These are phyloP conservation scores for Fulvia fulva DNA, from an alignment of 2,329 filamentous ascomycete genomes.

Conservation along the genomic window DNA sequence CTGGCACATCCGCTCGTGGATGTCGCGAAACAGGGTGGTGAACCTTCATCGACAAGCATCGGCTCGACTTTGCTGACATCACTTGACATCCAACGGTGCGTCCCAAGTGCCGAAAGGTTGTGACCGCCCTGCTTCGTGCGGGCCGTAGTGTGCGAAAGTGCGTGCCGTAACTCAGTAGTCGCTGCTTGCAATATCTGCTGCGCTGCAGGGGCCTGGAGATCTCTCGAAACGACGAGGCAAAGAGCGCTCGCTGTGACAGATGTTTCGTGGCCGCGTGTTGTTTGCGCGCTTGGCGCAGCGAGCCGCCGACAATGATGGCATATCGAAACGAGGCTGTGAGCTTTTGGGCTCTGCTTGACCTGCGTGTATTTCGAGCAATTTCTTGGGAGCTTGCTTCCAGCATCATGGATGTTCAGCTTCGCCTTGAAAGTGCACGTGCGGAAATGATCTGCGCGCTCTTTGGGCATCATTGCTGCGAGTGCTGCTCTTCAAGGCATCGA, in stretches of 20 bases:
- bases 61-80: conserved; percentile 17
- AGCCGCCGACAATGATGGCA: background rate
- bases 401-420: conserved; percentile 16
- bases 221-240: conserved; percentile 5
- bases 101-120: conserved; percentile 23
- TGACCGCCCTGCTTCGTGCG: conserved; percentile 12
- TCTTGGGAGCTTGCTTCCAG: conserved; percentile 15
- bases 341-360: conserved; percentile 7
- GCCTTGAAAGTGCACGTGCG: conserved; percentile 18
- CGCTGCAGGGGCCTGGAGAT: conserved; percentile 17
- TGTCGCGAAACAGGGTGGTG: conserved; percentile 13
- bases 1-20: conserved; percentile 6
- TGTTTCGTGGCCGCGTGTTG: background rate
- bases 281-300: background rate
- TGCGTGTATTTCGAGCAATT: conserved; percentile 20
- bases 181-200: conserved; percentile 12
- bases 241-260: background rate
- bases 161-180: conserved; percentile 13
- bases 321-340: conserved; percentile 6
- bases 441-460: conserved; percentile 20
- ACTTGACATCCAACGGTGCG: conserved; percentile 19
- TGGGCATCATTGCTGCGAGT: conserved; percentile 14
- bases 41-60: conserved; percentile 19
- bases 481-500: background rate
- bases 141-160: conserved; percentile 4